Conservation (phyloP, 2,329 filamentous ascomycete species). For the Nothopassalora personata region DNA sequence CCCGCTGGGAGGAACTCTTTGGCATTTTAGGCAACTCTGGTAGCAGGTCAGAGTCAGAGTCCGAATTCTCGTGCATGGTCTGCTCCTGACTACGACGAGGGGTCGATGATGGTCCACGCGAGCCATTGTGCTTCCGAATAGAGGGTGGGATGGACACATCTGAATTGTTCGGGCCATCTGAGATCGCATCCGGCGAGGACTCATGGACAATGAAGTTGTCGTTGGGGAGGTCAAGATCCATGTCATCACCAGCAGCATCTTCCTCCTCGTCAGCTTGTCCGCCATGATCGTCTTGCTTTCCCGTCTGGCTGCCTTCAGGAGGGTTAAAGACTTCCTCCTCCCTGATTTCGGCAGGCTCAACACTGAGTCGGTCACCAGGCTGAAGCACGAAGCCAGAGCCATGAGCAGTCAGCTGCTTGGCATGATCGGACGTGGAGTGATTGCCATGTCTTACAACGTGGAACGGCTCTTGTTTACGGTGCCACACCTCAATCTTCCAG, state of each 20-base stretch:
- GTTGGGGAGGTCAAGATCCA: background rate
- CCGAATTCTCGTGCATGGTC: background rate
- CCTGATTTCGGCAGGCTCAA: constrained; percentile 18
- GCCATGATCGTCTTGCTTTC: constrained; percentile 3
- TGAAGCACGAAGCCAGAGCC: constrained; percentile 7
- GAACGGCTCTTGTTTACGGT: constrained; percentile 26
- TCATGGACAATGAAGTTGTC: constrained; percentile 7
- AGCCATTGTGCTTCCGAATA: background rate
- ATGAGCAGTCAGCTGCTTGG: background rate
- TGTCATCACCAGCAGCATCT: constrained; percentile 9
- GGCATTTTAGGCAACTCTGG: background rate
- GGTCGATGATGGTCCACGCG: background rate
- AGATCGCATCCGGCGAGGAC: background rate
- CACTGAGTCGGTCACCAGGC: constrained; percentile 24
- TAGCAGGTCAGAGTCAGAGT: background rate
- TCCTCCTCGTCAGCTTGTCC: constrained; percentile 7
- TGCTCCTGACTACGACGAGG: background rate
- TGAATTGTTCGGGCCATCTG: background rate
- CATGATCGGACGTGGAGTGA: background rate
- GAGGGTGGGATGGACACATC: background rate
- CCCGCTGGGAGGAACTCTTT: background rate
- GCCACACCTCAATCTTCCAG: constrained; percentile 44
- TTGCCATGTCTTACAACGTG: constrained; percentile 17
- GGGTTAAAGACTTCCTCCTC: constrained; percentile 19
- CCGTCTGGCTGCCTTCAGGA: constrained; percentile 3